Conservation (phyloP, 2,329 filamentous ascomycete species). For the Tolypocladium album region DNA sequence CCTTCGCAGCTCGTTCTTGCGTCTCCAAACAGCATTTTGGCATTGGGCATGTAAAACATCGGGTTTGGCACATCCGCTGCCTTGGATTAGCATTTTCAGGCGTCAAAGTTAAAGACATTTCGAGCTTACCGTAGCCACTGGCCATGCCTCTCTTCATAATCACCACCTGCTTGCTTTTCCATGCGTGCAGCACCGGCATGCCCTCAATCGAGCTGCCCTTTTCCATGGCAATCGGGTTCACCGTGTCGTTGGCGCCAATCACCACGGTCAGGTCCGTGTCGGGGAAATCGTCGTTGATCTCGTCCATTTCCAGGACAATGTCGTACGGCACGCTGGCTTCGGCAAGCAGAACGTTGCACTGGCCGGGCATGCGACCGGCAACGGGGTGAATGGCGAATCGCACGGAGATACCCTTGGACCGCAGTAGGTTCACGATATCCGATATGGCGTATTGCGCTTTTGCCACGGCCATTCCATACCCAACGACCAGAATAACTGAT, state of each 20-base stretch:
- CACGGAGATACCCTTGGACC: conserved; percentile 67
- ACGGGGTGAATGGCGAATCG: conserved; percentile 87
- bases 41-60: conserved; percentile 86
- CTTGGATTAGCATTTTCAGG: conserved; percentile 6
- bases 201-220: conserved; percentile 76
- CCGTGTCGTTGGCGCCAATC: conserved; percentile 86
- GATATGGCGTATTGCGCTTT: conserved; percentile 88
- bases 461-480: conserved; percentile 89
- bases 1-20: conserved; percentile 76
- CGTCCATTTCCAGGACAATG: conserved; percentile 89
- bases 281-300: conserved; percentile 85
- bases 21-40: conserved; percentile 88
- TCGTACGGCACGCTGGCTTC: conserved; percentile 86
- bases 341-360: conserved; percentile 83
- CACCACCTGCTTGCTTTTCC: conserved; percentile 88
- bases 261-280: conserved; percentile 82
- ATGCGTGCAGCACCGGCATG: conserved; percentile 86
- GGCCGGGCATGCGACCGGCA: conserved; percentile 83
- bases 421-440: conserved; percentile 65
- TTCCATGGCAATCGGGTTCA: conserved; percentile 82
- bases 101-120: neutral
- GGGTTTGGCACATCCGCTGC: conserved; percentile 81
- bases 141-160: conserved; percentile 91
- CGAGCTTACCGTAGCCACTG: conserved; percentile 63
- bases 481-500: conserved; percentile 80